Conservation (phyloP, 176 grass and related monocot genomes). For the Stipa capillata region DNA sequence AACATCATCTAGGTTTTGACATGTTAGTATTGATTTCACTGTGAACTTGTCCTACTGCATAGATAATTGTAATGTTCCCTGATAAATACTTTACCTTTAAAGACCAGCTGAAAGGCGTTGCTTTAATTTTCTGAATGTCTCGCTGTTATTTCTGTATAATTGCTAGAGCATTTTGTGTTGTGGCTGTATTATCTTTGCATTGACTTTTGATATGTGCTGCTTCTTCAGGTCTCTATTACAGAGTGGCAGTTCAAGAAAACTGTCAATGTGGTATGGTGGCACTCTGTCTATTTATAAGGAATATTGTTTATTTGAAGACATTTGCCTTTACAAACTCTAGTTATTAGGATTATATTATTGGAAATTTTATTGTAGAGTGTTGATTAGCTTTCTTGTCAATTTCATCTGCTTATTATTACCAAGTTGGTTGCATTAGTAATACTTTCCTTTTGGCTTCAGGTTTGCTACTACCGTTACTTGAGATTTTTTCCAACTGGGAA, state of each 20-base stretch:
- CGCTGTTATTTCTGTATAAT: conserved; percentile 7
- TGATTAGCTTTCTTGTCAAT: not conserved
- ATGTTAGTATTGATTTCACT: not conserved
- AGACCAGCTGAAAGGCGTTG: not conserved
- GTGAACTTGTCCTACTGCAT: not conserved
- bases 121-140: not conserved
- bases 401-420: not conserved
- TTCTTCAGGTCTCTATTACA: conserved; percentile 83
- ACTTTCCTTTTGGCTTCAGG: conserved; percentile 30
- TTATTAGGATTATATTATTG: not conserved
- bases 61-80: not conserved
- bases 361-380: not conserved
- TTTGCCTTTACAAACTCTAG: not conserved
- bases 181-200: not conserved
- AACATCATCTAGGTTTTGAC: not conserved
- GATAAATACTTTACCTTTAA: not conserved
- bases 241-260: conserved; percentile 96
- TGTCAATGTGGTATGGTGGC: conserved; percentile 85
- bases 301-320: not conserved
- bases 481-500: conserved; percentile 87
- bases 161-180: not conserved
- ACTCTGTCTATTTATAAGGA: conserved; percentile 4
- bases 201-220: conserved; percentile 6
- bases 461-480: conserved; percentile 88
- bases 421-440: conserved; percentile 1